Conservation (phyloP, 2,329 filamentous ascomycete species). For the Fusarium verticillioides region DNA sequence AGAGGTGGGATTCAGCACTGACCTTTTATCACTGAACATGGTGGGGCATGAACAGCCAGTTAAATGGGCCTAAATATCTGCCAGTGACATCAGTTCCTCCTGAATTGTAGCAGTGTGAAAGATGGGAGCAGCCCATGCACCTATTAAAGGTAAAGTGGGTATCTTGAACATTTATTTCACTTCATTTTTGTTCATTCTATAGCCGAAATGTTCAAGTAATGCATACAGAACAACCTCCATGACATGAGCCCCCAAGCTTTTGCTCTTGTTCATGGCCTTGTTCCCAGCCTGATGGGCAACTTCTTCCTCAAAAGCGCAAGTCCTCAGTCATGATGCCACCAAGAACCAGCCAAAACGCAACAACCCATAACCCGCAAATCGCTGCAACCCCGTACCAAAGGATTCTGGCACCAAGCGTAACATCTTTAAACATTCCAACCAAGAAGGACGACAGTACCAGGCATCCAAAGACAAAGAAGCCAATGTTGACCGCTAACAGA, state of each 20-base stretch:
- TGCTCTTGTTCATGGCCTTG: neutral
- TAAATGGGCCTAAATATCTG: neutral
- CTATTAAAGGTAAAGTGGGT: neutral
- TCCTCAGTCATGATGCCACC: no score
- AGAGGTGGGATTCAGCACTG: neutral
- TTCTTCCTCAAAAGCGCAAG: no score
- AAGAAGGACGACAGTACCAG: neutral
- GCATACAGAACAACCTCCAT: no score
- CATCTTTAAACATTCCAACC: neutral
- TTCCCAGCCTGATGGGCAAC: neutral
- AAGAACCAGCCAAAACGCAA: no score
- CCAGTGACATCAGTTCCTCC: neutral
- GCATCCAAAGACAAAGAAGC: rapidly evolving
- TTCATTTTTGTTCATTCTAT: neutral
- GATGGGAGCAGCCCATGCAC: neutral
- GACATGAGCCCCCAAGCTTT: rapidly evolving
- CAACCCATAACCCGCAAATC: neutral
- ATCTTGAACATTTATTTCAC: rapidly evolving
- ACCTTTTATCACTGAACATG: rapidly evolving
- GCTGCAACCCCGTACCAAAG: neutral
- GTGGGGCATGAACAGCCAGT: neutral
- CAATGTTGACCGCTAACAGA: rapidly evolving
- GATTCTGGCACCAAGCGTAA: rapidly evolving
- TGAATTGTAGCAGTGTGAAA: neutral
- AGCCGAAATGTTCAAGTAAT: rapidly evolving